A percentile compares a stretch with the other conserved stretches of the same genome.
Evolutionary conservation across 345 rosid genomes (phyloP).

Genomic region (Excoecaria cochinchinensis): DNA sequence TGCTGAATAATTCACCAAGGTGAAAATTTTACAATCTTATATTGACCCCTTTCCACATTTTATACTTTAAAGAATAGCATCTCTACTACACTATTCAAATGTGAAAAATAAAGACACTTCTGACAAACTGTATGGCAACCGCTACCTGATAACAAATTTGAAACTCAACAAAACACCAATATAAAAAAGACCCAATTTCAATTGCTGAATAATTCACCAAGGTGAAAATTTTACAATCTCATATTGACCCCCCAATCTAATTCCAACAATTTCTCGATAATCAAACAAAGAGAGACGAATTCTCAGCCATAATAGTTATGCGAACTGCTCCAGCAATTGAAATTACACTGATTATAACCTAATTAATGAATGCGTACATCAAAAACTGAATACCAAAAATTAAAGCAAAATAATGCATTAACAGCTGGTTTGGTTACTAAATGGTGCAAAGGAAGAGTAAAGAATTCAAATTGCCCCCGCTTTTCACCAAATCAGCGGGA

Average conservation of each 20-base stretch:
- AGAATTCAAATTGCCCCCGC: no score
- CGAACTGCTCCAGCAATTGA: neutral
- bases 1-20: neutral
- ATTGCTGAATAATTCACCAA: neutral
- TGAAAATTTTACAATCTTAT: neutral
- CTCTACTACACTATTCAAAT: neutral
- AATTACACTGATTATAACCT: neutral
- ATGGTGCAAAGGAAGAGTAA: no score
- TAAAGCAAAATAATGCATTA: neutral
- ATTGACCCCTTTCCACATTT: neutral
- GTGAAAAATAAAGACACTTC: neutral
- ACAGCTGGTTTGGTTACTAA: no score
- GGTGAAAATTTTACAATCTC: neutral
- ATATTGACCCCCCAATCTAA: neutral
- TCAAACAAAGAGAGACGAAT: neutral
- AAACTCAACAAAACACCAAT: neutral
- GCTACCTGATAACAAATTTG: neutral
- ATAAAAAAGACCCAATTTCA: neutral
- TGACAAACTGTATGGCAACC: no score
- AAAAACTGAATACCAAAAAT: neutral
- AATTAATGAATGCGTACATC: neutral
- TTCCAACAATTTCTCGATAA: neutral
- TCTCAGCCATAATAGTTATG: neutral
- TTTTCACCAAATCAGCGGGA: no score
- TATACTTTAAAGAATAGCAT: neutral